These are phyloP conservation scores for Fusarium mangiferae DNA, from an alignment of 2,329 filamentous ascomycete species.

Conservation along the genomic window DNA sequence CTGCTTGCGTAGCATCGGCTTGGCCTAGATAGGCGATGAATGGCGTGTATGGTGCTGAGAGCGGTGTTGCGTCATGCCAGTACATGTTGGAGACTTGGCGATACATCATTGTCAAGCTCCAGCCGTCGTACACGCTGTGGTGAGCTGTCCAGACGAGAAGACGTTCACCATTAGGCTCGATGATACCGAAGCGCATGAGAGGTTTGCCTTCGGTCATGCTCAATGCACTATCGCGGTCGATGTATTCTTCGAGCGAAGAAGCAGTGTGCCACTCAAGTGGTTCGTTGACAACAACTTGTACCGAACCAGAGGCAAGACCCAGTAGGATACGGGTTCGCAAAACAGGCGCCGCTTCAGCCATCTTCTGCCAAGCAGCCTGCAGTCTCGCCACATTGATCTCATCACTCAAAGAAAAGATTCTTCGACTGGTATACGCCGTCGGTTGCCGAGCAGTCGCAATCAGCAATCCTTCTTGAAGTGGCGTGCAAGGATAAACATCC, in stretches of 20 bases:
- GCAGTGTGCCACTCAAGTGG: not conserved
- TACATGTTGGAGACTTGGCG: not conserved
- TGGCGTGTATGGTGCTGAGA: not conserved
- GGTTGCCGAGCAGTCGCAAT: not conserved
- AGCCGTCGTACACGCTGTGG: not conserved
- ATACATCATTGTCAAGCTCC: not conserved
- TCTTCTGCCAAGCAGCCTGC: not conserved
- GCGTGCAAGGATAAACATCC: constrained; percentile 4
- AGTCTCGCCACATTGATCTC: not conserved
- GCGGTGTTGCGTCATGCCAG: not conserved
- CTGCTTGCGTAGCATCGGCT: not conserved
- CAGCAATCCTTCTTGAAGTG: not conserved
- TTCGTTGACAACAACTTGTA: not conserved
- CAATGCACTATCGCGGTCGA: not conserved
- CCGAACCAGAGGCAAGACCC: not conserved
- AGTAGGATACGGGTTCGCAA: not conserved
- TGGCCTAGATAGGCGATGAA: not conserved
- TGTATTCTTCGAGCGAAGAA: not conserved
- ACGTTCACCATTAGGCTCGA: not conserved
- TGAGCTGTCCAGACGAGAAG: constrained; percentile 1
- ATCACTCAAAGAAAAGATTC: not conserved
- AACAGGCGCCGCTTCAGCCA: not conserved
- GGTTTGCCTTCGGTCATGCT: not conserved
- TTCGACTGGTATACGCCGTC: not conserved
- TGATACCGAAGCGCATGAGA: not conserved